These are phyloP conservation scores for Capsella rubella DNA, from an alignment of 441 rosid species.

Conservation along the genomic window DNA sequence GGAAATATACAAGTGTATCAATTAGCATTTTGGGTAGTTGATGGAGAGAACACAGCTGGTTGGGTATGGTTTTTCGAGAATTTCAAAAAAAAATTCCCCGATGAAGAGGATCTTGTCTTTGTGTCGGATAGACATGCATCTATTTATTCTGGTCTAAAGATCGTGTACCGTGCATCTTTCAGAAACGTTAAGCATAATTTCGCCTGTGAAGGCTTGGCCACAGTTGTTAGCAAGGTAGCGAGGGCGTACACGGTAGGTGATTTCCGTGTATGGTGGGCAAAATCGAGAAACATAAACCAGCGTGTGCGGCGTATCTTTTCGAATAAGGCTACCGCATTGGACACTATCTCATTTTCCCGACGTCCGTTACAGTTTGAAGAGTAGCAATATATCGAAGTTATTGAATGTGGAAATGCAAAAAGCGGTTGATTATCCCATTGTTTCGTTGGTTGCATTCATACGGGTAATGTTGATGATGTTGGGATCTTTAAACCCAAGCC, in stretches of 20 bases:
- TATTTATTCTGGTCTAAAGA: too few relatives aligned
- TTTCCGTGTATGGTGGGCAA: neutral
- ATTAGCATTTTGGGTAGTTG: too few relatives aligned
- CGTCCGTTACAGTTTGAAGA: neutral
- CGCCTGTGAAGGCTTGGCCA: fast-evolving
- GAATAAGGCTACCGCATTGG: neutral
- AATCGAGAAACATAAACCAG: neutral
- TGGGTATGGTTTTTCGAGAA: too few relatives aligned
- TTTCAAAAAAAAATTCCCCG: too few relatives aligned
- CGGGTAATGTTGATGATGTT: neutral
- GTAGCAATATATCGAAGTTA: neutral
- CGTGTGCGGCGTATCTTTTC: neutral
- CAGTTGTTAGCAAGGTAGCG: neutral
- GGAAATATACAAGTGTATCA: too few relatives aligned
- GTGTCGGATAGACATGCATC: too few relatives aligned
- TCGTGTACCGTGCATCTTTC: neutral
- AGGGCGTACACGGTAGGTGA: neutral
- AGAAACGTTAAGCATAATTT: neutral
- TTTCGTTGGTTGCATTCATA: neutral
- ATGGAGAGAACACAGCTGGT: too few relatives aligned
- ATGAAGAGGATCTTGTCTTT: too few relatives aligned
- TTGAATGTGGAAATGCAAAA: neutral
- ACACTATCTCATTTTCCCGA: neutral
- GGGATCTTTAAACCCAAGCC: too few relatives aligned
- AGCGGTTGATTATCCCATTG: neutral